Base-by-base conservation (phyloP, 2,329 filamentous ascomycete genomes). In the Trichoderma pleuroti region DNA sequence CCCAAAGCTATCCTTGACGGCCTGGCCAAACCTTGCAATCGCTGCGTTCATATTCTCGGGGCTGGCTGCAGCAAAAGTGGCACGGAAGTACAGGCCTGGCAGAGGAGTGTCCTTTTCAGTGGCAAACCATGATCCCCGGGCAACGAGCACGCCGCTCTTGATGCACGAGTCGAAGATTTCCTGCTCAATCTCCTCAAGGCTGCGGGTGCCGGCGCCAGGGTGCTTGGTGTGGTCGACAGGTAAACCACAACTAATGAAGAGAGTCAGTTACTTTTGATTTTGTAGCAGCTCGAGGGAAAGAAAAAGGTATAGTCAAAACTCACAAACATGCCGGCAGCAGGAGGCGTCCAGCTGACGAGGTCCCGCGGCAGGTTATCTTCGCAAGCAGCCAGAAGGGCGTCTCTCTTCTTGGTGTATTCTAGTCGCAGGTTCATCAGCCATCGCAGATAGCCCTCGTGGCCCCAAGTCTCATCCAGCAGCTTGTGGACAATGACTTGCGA, bases 271-370 rank as follows among this genome's bases (percentile, higher is more conserved):
- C 16, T 42, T 28, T 11, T n/a, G 21, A 16, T 32, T 46, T 11
- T 21, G 11, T 21, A 24, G 4, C 21, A 46, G 10, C 8, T 10
- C 8, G 14, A 26, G 16, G 6, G 18, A 30, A 18, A 16, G 5
- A 12, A 7, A 63, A 18, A 39, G 11, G 12, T 26, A 26, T 39
- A 5, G 4, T 8, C 28, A 21, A 42, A 34, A 72, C 91, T 86
- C 82, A 93, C 91, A 87, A 99, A 99, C 96, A 99, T 99, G 78
- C 95, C 95, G 1, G 94, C 93, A 70, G 86, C 87, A 0, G 95
- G 94, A 0, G 92, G 87, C 30, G 84, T 87, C 94, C 94, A 98
- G 79, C 85, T 89, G 21, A 93, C 91, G 39, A 98, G 84, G 26
- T 92, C 90, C 28, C 79, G 82, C 0, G 94, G 94, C 24, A 98